These are phyloP conservation scores for Calonectria leucothoes DNA, from an alignment of 2,329 filamentous ascomycete species.

Conservation along the genomic window DNA sequence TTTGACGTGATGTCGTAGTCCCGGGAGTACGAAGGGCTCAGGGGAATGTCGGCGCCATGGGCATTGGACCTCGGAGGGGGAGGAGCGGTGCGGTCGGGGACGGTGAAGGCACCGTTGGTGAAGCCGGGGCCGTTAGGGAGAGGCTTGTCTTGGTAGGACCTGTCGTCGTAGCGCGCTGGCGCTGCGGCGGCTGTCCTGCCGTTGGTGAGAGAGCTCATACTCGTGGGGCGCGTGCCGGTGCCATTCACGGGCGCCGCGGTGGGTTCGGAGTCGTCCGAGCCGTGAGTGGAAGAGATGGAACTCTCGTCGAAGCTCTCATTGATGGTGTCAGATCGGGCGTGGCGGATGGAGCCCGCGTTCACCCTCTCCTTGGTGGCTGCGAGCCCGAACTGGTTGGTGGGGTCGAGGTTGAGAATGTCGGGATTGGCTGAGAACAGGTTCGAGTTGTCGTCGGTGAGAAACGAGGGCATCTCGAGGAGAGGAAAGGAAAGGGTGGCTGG, in stretches of 20 bases:
- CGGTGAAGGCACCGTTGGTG: conserved; percentile 17
- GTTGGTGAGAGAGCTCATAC: conserved; percentile 70
- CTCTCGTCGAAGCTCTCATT: conserved; percentile 67
- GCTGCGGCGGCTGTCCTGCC: conserved; percentile 56
- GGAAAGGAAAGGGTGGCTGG: conserved; percentile 35
- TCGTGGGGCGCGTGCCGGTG: conserved; percentile 58
- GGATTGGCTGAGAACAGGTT: conserved; percentile 55
- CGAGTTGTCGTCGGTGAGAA: conserved; percentile 60
- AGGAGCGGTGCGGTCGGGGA: conserved; percentile 43
- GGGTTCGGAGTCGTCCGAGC: conserved; percentile 62
- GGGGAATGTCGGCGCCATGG: conserved; percentile 32
- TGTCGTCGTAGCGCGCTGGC: conserved; percentile 42
- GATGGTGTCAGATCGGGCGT: conserved; percentile 58
- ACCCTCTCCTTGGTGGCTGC: conserved; percentile 47
- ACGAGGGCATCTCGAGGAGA: conserved; percentile 64
- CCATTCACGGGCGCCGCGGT: conserved; percentile 57
- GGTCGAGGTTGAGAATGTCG: conserved; percentile 58
- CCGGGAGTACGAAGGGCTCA: conserved; percentile 21
- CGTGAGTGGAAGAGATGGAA: conserved; percentile 64
- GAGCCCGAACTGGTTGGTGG: conserved; percentile 51
- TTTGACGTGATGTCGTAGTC: conserved; percentile 34
- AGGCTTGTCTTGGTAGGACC: conserved; percentile 35
- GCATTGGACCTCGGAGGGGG: conserved; percentile 28
- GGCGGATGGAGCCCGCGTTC: conserved; percentile 51
- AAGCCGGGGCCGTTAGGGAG: conserved; percentile 44